These are phyloP conservation scores for Melaleuca quinquenervia DNA, from an alignment of 345 rosid species.

Conservation along the genomic window DNA sequence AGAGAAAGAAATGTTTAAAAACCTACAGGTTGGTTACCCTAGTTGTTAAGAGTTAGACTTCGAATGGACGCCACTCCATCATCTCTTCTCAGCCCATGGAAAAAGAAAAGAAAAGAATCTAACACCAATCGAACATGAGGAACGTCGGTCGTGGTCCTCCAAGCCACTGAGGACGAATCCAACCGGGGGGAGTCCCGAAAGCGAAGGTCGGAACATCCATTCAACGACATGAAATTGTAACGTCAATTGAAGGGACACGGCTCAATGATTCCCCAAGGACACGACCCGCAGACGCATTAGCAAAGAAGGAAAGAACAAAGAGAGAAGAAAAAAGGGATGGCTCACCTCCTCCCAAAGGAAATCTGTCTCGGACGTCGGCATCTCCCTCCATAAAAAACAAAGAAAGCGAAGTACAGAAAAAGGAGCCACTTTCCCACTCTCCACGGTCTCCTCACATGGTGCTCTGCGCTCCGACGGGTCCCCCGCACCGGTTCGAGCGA, in stretches of 20 bases:
- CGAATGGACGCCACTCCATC: not conserved
- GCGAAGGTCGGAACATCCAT: not conserved
- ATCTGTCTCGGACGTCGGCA: not conserved
- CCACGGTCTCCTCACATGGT: not conserved
- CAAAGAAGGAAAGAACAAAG: not conserved
- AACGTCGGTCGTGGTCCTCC: not conserved
- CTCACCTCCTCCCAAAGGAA: not conserved
- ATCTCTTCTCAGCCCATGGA: not conserved
- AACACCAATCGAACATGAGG: not conserved
- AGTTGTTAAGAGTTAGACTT: not conserved
- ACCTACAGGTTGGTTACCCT: not conserved
- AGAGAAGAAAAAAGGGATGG: not conserved
- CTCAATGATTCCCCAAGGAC: not conserved
- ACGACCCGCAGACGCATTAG: not conserved
- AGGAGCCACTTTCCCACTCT: not conserved
- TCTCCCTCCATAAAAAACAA: not conserved
- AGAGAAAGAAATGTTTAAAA: not conserved
- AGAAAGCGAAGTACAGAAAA: not conserved
- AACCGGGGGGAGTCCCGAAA: not conserved
- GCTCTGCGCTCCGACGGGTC: not conserved
- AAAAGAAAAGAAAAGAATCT: not conserved
- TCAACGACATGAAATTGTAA: not conserved
- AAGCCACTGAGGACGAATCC: not conserved
- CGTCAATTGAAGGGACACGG: not conserved
- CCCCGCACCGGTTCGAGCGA: too few relatives aligned